Evolutionary conservation across 805 yeast species (phyloP).

Genomic region (Metschnikowia cerradonensis): DNA sequence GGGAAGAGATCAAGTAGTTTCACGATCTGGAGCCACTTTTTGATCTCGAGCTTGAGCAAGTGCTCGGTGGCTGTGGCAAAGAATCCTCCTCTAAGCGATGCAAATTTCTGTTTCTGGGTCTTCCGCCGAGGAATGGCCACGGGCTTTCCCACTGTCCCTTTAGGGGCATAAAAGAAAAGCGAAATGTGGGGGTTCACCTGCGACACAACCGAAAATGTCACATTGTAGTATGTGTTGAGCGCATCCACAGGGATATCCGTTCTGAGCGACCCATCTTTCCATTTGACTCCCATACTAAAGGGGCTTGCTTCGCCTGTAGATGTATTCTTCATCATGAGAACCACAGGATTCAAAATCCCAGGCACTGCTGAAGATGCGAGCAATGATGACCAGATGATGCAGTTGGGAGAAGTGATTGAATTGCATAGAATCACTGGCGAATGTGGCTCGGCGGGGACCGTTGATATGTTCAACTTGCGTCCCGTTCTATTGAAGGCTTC

Average conservation of each 20-base stretch:
- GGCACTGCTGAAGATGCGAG: conserved; percentile 82
- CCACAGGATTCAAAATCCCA: conserved; percentile 76
- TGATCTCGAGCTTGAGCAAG: conserved; percentile 64
- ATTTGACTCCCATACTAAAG: conserved; percentile 67
- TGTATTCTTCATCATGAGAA: conserved; percentile 61
- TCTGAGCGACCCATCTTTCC: conserved; percentile 76
- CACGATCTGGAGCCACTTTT: conserved; percentile 70
- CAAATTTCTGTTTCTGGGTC: conserved; percentile 30
- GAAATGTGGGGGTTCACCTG: conserved; percentile 83
- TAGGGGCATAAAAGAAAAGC: conserved; percentile 70
- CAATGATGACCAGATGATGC: conserved; percentile 76
- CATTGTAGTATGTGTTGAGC: conserved; percentile 69
- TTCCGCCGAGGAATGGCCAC: conserved; percentile 51
- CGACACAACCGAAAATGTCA: conserved; percentile 69
- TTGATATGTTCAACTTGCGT: conserved; percentile 63
- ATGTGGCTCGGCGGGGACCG: conserved; percentile 79
- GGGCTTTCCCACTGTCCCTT: conserved; percentile 78
- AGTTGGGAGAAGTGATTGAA: conserved; percentile 71
- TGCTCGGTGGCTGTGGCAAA: conserved; percentile 69
- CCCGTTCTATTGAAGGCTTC: conserved; percentile 72
- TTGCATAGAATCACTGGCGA: conserved; percentile 78
- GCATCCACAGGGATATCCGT: conserved; percentile 78
- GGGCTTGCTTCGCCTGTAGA: conserved; percentile 47
- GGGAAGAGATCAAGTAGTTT: conserved; percentile 67
- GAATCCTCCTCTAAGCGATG: conserved; percentile 68